These are phyloP conservation scores for Hymenoscyphus infarciens DNA, from an alignment of 2,329 filamentous ascomycete genomes.

Conservation along the genomic window DNA sequence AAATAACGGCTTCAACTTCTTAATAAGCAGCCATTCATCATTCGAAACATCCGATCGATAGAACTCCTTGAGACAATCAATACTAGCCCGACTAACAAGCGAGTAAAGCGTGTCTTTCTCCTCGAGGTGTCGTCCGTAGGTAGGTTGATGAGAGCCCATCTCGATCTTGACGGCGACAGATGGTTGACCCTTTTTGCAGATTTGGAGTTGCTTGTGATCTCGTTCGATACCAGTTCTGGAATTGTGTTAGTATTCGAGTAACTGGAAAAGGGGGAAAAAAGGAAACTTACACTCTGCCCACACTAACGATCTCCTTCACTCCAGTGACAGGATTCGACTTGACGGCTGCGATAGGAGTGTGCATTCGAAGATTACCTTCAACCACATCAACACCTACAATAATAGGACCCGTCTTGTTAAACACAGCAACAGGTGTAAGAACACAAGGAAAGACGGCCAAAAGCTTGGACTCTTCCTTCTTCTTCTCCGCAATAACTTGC, in stretches of 20 bases:
- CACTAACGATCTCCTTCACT: constrained; percentile 74
- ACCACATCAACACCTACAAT: constrained; percentile 92
- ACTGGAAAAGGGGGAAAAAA: too few species aligned
- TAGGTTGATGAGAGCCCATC: constrained; percentile 83
- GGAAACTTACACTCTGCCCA: constrained; percentile 70
- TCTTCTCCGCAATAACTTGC: constrained; percentile 78
- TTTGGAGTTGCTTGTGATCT: constrained; percentile 89
- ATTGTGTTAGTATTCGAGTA: background rate
- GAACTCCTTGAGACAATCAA: constrained; percentile 94
- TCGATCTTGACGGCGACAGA: constrained; percentile 98
- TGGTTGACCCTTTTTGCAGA: constrained; percentile 96
- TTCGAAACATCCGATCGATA: constrained; percentile 83
- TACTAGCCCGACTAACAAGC: constrained; percentile 79
- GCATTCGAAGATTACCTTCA: constrained; percentile 82
- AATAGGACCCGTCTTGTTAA: constrained; percentile 97
- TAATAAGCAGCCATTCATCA: constrained; percentile 92
- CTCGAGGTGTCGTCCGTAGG: constrained; percentile 92
- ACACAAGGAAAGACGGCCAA: constrained; percentile 96
- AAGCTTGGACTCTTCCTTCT: constrained; percentile 95
- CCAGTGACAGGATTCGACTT: constrained; percentile 77
- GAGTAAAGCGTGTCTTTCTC: constrained; percentile 87
- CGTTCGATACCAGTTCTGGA: constrained; percentile 88
- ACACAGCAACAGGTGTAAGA: constrained; percentile 82
- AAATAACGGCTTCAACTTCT: constrained; percentile 92
- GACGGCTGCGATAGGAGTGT: constrained; percentile 86